Conservation (phyloP, 345 rosid genomes). For the Dimocarpus longan region DNA sequence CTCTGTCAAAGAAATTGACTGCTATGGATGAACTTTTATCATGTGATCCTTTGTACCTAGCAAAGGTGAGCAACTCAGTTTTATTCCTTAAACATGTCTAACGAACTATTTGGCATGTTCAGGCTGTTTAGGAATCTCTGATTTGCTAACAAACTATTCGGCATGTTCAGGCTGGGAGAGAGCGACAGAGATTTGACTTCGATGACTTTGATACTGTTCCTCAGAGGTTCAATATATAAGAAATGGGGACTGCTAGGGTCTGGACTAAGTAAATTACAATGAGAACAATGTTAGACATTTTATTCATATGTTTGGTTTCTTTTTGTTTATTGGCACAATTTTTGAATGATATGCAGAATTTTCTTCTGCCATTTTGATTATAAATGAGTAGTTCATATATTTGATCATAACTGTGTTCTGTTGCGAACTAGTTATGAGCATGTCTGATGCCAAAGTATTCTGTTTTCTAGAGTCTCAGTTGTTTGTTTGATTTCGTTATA, state of each 20-base stretch:
- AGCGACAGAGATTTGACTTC: slow-evolving; percentile 89
- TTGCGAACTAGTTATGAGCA: slow-evolving; percentile 2
- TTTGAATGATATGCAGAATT: slow-evolving; percentile 21
- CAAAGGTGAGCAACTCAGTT: slow-evolving; percentile 53
- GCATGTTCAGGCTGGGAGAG: slow-evolving; percentile 70
- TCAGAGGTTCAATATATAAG: slow-evolving; percentile 75
- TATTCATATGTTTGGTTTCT: neutral
- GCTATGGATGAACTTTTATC: slow-evolving; percentile 78
- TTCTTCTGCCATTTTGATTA: slow-evolving; percentile 16
- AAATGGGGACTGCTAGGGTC: neutral
- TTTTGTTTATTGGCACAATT: neutral
- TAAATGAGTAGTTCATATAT: neutral
- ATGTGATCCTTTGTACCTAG: slow-evolving; percentile 76
- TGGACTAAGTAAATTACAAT: slow-evolving; percentile 1
- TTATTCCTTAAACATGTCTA: slow-evolving; percentile 5
- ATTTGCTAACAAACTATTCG: slow-evolving; percentile 5
- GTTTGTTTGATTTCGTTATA: too few species aligned
- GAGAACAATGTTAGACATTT: slow-evolving; percentile 7
- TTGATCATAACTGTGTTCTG: neutral
- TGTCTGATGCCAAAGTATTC: neutral
- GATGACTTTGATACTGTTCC: slow-evolving; percentile 91
- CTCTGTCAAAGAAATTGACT: slow-evolving; percentile 78
- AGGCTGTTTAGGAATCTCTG: slow-evolving; percentile 15
- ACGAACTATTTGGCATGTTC: neutral
- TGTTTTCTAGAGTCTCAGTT: neutral